Evolutionary conservation across 257 asterid species (phyloP), one percentile per base, ranked within the genome.

Genomic region (Plantago elongata): DNA sequence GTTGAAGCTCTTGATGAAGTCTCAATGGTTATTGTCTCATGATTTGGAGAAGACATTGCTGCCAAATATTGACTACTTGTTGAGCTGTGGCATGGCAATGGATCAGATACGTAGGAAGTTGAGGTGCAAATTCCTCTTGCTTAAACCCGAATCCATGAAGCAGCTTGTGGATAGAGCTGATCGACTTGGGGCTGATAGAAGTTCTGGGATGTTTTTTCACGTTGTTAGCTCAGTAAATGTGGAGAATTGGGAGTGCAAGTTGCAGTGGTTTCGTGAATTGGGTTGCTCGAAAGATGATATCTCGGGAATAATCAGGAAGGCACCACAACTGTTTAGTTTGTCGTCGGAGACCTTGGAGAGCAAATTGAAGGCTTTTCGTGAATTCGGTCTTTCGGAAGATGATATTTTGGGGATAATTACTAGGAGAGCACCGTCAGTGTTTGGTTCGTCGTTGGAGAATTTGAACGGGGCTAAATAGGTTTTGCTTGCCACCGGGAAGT

Each of bases 1-100:
- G 48, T 51, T n/a, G 40, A 58, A 58, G 63, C 34, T 58, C 3
- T 58, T 58, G 22, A 58, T 22, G 27, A 43, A 11, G n/a, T 58
- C 11, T 40, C 63, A 27, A 22, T 2, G 18, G 63, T 15, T 58
- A 49, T 49, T 43, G 7, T 22, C 48, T 58, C 40, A 9, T 22
- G 51, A 58, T 13, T 38, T 45, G 6, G 11, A 22, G 27, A 22
- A 22, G 3, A 58, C 51, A 22, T 45, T 58, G 22, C 16, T 58
- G 11, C 63, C 63, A 8, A 58, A 58, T 42, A 9, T 58, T 9
- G 63, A 58, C 27, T 22, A 22, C 51, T 58, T 58, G 51, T 38
- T 3, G 16, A 58, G 38, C 7, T 58, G 63, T 58, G 63, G 62
- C 30, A 10, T 57, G 11, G 29, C 29, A n/a, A 22, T 9, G 13